A percentile compares a stretch with the other conserved stretches of the same genome.
These are phyloP conservation scores for Pichia insulana DNA, from an alignment of 805 yeast genomes.

Conservation along the genomic window DNA sequence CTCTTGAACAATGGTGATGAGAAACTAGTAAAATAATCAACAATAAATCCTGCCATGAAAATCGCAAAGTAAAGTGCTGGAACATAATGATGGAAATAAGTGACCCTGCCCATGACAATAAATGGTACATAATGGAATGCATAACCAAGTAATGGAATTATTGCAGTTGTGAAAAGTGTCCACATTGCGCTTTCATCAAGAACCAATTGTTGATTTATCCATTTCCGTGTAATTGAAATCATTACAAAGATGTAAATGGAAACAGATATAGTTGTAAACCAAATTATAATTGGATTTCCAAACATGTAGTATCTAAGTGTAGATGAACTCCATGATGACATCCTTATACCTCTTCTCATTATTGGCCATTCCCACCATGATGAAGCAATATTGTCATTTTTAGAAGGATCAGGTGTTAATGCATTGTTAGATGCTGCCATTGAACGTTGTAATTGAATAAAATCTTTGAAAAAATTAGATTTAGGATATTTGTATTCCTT, in stretches of 20 bases:
- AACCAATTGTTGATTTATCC: slow-evolving; percentile 45
- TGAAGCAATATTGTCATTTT: slow-evolving; percentile 63
- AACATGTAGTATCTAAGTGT: slow-evolving; percentile 54
- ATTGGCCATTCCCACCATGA: slow-evolving; percentile 83
- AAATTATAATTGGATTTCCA: slow-evolving; percentile 56
- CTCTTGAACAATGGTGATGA: slow-evolving; percentile 23
- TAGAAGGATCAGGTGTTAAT: slow-evolving; percentile 65
- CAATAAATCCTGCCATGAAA: slow-evolving; percentile 43
- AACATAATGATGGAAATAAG: slow-evolving; percentile 77
- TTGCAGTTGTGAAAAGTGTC: slow-evolving; percentile 47
- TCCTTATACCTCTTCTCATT: slow-evolving; percentile 57
- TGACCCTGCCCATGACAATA: slow-evolving; percentile 75
- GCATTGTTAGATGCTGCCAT: slow-evolving; percentile 85
- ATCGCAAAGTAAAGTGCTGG: slow-evolving; percentile 78
- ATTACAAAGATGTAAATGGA: slow-evolving; percentile 28
- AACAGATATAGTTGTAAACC: slow-evolving; percentile 51
- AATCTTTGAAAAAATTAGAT: slow-evolving; percentile 56
- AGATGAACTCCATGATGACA: slow-evolving; percentile 62
- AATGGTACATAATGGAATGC: slow-evolving; percentile 70
- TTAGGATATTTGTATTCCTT: slow-evolving; percentile 32
- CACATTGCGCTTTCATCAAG: slow-evolving; percentile 23
- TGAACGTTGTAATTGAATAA: slow-evolving; percentile 61
- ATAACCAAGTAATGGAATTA: slow-evolving; percentile 78
- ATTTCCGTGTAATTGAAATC: slow-evolving; percentile 35
- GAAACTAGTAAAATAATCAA: slow-evolving; percentile 36